Evolutionary conservation across 2,329 filamentous ascomycete genomes (phyloP), one percentile per base, ranked within the genome.

Genomic region (Sporothrix brunneoviolacea): DNA sequence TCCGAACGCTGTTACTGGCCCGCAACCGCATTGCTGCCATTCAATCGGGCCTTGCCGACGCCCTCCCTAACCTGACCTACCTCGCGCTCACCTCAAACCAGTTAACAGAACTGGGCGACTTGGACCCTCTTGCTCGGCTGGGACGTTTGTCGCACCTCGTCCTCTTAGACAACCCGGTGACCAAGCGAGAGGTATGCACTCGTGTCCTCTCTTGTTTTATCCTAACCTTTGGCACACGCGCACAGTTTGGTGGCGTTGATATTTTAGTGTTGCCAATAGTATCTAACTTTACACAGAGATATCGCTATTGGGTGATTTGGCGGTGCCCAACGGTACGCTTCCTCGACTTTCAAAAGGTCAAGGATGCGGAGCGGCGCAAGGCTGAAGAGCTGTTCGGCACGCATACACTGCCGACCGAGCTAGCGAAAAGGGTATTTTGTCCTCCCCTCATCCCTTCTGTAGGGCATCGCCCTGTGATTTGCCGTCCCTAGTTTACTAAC

Each of bases 121-220:
- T 97, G 54, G 91, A 96, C 62, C 78, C 84, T n/a, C 70, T 98
- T 59, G 77, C 75, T 24, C 74, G 74, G 18, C 84, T 94, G 61
- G 64, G 72, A 51, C 76, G 77, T 52, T 69, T 98, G 66, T 90
- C 84, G 51, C 89, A 95, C 68, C 66, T 98, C 61, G 82, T 86
- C 35, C 66, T 97, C 64, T 65, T 86, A 50, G 91, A 94, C 55
- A 97, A 97, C 65, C 91, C 93, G 0, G 87, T 97, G 8, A 82
- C 87, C 21, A 87, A 86, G 73, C 95, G 91, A 70, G 91, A 97
- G 82, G 91, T 95, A 65, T n/a, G n/a, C n/a, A n/a, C n/a, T n/a
- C 60, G 84, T 70, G 15, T 16, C 10, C 24, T 8, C 9, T 32
- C 13, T 12, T 50, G 19, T 39, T 2, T 13, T n/a, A n/a, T n/a